Evolutionary conservation across 805 yeast species (phyloP).

Genomic region (Candida bentonensis): DNA sequence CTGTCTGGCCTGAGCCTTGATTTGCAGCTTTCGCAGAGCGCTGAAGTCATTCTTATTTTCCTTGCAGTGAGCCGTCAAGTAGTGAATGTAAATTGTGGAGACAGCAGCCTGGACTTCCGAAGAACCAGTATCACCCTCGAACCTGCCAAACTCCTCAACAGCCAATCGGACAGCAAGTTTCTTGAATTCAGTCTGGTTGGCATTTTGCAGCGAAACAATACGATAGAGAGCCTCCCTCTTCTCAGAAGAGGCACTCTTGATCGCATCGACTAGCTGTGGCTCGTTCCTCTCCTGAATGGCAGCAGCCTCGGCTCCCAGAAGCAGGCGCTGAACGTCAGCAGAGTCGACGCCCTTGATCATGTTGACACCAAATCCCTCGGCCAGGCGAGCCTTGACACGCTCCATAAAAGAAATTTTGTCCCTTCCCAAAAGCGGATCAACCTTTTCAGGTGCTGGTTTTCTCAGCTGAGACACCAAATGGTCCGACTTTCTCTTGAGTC

Average conservation of each 20-base stretch:
- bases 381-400: slow-evolving; percentile 51
- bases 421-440: slow-evolving; percentile 81
- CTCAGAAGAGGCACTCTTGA: slow-evolving; percentile 25
- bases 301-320: slow-evolving; percentile 66
- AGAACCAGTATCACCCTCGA: slow-evolving; percentile 86
- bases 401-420: slow-evolving; percentile 49
- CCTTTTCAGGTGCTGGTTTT: slow-evolving; percentile 16
- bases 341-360: slow-evolving; percentile 45
- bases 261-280: slow-evolving; percentile 14
- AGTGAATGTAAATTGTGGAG: slow-evolving; percentile 66
- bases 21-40: slow-evolving; percentile 58
- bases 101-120: slow-evolving; percentile 94
- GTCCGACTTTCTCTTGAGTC: not conserved
- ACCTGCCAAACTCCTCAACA: slow-evolving; percentile 62
- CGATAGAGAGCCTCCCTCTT: slow-evolving; percentile 60
- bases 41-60: slow-evolving; percentile 58
- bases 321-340: slow-evolving; percentile 57
- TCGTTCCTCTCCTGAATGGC: slow-evolving; percentile 15
- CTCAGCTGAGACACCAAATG: not conserved
- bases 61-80: slow-evolving; percentile 58
- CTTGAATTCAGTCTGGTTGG: slow-evolving; percentile 42
- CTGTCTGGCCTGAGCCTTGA: slow-evolving; percentile 83
- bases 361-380: slow-evolving; percentile 39
- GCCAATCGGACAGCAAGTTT: slow-evolving; percentile 53
- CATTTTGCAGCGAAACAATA: slow-evolving; percentile 60